Conservation (phyloP, 1,139 yeast species). For the Scheffersomyces insectosa region DNA sequence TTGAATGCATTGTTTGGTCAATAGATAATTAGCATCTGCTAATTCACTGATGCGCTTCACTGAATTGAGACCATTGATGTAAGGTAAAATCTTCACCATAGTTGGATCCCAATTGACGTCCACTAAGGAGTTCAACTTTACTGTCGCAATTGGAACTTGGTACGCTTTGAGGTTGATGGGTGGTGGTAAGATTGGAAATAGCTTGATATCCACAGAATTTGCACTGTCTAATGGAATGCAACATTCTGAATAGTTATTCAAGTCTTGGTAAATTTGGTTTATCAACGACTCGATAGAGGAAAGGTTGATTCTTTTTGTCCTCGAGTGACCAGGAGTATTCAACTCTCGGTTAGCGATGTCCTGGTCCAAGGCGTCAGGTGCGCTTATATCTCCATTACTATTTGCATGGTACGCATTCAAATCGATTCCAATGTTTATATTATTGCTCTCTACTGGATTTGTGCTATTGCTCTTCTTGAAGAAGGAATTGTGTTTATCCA, state of each 20-base stretch:
- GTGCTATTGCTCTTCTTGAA: slow-evolving; percentile 25
- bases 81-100: slow-evolving; percentile 83
- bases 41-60: slow-evolving; percentile 73
- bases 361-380: slow-evolving; percentile 17
- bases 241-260: slow-evolving; percentile 94
- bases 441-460: neutral
- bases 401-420: neutral
- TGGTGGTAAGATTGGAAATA: slow-evolving; percentile 83
- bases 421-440: neutral
- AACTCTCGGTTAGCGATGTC: slow-evolving; percentile 11
- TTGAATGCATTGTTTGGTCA: slow-evolving; percentile 86
- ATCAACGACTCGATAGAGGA: slow-evolving; percentile 76
- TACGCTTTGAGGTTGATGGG: slow-evolving; percentile 72
- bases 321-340: slow-evolving; percentile 42
- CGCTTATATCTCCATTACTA: slow-evolving; percentile 5
- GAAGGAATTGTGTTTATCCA: slow-evolving; percentile 38
- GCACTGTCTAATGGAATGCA: slow-evolving; percentile 89
- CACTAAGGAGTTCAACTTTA: slow-evolving; percentile 64
- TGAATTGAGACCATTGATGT: slow-evolving; percentile 85
- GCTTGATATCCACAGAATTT: slow-evolving; percentile 86
- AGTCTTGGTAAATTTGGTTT: slow-evolving; percentile 87
- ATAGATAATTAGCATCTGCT: slow-evolving; percentile 76
- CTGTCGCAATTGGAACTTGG: slow-evolving; percentile 90
- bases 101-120: slow-evolving; percentile 98
- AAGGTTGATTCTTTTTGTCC: slow-evolving; percentile 44